These are phyloP conservation scores for Colletotrichum sp. DNA, from an alignment of 2,329 filamentous ascomycete genomes.

Conservation along the genomic window DNA sequence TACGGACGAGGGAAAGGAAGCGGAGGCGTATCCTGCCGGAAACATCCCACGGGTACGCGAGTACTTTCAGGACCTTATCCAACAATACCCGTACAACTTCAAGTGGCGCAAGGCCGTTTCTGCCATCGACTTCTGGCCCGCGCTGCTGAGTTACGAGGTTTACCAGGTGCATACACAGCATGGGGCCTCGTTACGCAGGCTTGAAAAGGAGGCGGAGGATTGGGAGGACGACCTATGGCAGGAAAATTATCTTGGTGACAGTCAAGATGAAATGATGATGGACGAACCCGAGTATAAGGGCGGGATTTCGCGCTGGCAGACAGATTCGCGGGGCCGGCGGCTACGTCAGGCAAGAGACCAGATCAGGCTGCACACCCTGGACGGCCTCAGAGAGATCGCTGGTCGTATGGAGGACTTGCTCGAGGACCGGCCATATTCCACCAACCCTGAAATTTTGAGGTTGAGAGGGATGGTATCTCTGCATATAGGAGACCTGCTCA, in stretches of 20 bases:
- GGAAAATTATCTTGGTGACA: conserved; percentile 11
- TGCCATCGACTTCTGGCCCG: conserved; percentile 79
- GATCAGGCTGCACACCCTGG: conserved; percentile 56
- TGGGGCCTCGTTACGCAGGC: conserved; percentile 42
- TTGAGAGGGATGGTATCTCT: conserved; percentile 76
- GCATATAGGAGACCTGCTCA: conserved; percentile 73
- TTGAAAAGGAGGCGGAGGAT: conserved; percentile 35
- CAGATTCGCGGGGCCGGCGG: conserved; percentile 20
- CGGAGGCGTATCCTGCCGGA: conserved; percentile 31
- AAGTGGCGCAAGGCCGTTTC: conserved; percentile 62
- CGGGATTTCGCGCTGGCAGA: conserved; percentile 13
- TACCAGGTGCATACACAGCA: conserved; percentile 72
- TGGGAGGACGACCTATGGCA: conserved; percentile 26
- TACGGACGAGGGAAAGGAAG: conserved; percentile 14
- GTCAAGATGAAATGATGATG: conserved; percentile 13
- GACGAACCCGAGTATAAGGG: conserved; percentile 27
- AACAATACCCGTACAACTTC: conserved; percentile 75
- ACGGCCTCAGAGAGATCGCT: conserved; percentile 66
- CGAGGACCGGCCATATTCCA: conserved; percentile 71
- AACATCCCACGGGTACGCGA: conserved; percentile 50
- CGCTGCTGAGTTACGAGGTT: conserved; percentile 81
- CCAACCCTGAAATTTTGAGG: conserved; percentile 68
- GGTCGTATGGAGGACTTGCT: conserved; percentile 74
- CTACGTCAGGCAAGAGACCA: conserved; percentile 38
- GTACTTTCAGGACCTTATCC: conserved; percentile 80